Percentiles rank a stretch among this genome's conserved stretches.
Conservation (phyloP, 495 filamentous ascomycete genomes). For the Filosporella fistucella region DNA sequence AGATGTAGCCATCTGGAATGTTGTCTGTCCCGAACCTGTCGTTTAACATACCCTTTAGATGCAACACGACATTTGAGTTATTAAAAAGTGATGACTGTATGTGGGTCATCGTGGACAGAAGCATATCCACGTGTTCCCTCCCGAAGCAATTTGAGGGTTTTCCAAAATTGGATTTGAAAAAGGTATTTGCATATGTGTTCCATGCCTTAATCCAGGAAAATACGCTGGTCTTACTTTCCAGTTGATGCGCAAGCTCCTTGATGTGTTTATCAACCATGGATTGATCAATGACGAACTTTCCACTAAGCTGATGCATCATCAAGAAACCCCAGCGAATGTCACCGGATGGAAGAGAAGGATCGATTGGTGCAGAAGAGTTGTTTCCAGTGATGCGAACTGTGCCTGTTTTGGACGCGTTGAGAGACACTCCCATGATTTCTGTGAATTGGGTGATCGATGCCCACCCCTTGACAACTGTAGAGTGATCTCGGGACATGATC, state of each 20-base stretch:
- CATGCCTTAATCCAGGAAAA: constrained; percentile 63
- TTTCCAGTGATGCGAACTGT: constrained; percentile 39
- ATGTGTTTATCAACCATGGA: constrained; percentile 58
- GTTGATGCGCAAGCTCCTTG: constrained; percentile 53
- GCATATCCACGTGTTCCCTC: constrained; percentile 56
- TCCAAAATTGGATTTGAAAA: constrained; percentile 65
- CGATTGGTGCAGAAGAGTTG: constrained; percentile 19
- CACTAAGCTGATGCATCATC: constrained; percentile 46
- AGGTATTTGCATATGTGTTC: constrained; percentile 60
- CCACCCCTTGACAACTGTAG: constrained; percentile 55
- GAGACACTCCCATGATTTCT: constrained; percentile 47
- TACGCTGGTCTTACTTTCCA: constrained; percentile 48
- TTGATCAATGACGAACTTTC: constrained; percentile 59
- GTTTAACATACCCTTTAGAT: constrained; percentile 49
- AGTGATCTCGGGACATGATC: constrained; percentile 55
- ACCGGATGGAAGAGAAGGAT: constrained; percentile 44
- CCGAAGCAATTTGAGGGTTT: constrained; percentile 63
- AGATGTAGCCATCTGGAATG: constrained; percentile 67
- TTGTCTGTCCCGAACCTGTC: constrained; percentile 48
- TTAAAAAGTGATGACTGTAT: constrained; percentile 55
- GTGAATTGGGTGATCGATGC: constrained; percentile 48
- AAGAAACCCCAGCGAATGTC: constrained; percentile 66
- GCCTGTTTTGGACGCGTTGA: constrained; percentile 58
- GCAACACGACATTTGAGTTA: constrained; percentile 49
- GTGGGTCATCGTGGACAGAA: constrained; percentile 51